Evolutionary conservation across 345 rosid species (phyloP), one percentile per base, ranked within the genome.

Genomic region (Camelina neglecta): DNA sequence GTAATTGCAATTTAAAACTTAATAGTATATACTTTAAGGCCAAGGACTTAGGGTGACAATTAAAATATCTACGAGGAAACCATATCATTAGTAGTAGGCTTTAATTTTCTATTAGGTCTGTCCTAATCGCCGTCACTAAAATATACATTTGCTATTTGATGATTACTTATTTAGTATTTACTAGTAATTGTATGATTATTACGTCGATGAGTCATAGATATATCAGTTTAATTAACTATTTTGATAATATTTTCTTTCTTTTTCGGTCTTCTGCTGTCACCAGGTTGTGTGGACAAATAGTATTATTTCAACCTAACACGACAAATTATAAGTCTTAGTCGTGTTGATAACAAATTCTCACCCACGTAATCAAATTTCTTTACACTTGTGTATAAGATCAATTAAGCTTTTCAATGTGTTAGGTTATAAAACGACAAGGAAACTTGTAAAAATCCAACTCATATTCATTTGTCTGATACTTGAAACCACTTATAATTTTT

Each of bases 261-360:
- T 67, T 75, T 61, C 56, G 8, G 79, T 76, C 64, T 76, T 76
- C 70, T 76, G 70, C 69, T 69, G 74, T 76, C 69, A 76, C 58
- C 69, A 61, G 64, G 70, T 51, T 53, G 70, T 75, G 74, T 75
- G 74, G 69, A 69, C 74, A 69, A 20, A 69, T 21, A 44, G 21
- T 53, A 53, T 12, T 42, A 60, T 76, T 51, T 44, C 58, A 53
- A 55, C 58, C 58, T 69, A 61, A 42, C 70, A 76, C 70, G 65
- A 76, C 75, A 76, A 69, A 69, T n/a, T 60, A 18, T 60, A 69
- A 20, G 70, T 75, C 79, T 39, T 67, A 75, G n/a, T 67, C 56
- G 47, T 60, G 54, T 60, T 67, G 50, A 76, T 76, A 69, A 76
- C 80, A 69, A 61, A 54, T 69, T 69, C 50, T 68, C 58, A 76